Base-by-base conservation (phyloP, 176 grass and related monocot genomes). In the Eragrostis curvula region DNA sequence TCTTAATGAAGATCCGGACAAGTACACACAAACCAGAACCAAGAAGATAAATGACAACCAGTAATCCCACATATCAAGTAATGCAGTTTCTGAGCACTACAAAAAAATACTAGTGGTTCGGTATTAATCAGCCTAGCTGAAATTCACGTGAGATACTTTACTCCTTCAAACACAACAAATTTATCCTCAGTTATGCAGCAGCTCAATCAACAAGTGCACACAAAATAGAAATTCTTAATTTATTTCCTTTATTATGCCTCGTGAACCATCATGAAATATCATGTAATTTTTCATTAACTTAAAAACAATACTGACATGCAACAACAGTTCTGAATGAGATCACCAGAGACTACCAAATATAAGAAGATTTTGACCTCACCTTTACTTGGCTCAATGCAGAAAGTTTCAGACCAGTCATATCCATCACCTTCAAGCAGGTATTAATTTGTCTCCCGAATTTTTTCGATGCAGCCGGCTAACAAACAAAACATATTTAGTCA, bases 311-410 rank as follows among this genome's bases (percentile, higher is more conserved):
- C 29, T 69, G 53, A 80, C 2, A 64, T 11, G 9, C 3, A 1
- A 73, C 21, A 55, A 64, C 25, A 64, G 3, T 52, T 80, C 11
- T 53, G 36, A 43, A 53, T 70, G 32, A 73, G n/a, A 85, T 67
- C 25, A 36, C 23, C 18, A 70, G 45, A 73, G 46, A 61, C 43
- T 28, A 89, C 18, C 16, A 45, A 53, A 47, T 46, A 66, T 40
- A 48, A 36, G 12, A 75, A 78, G n/a, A 73, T 68, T 84, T 36
- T 52, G 43, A 57, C n/a, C 45, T 27, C 83, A 95, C 96, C 96
- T 98, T 98, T 89, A 98, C 88, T 82, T 98, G 90, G 88, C 70
- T 91, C 77, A 95, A 82, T 73, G 96, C 90, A 68, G 96, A 98
- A 24, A 98, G 90, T 84, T 93, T 98, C 48, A 98, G 55, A 13